Percentiles rank a stretch among this genome's conserved stretches.
Evolutionary conservation across 164 flowering plant species (phyloP).

Genomic region (Liriodendron chinense): DNA sequence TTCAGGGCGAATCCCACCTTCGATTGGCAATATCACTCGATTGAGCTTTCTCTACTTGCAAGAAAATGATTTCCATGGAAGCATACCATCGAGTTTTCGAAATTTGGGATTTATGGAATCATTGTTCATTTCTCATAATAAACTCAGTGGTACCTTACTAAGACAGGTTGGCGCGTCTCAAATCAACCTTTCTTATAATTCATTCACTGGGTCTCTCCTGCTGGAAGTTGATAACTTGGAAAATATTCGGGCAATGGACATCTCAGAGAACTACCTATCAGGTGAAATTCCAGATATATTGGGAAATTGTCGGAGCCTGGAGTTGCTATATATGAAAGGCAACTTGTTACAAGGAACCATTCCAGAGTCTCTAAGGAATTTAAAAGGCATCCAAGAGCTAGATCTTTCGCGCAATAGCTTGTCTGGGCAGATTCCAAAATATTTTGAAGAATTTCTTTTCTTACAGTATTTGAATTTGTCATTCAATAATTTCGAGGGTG

Average conservation of each 20-base stretch:
- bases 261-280: too few relatives aligned
- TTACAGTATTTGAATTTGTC: not conserved
- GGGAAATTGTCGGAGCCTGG: too few relatives aligned
- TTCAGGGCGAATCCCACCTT: not conserved
- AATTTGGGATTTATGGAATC: conserved; percentile 4
- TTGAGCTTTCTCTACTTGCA: not conserved
- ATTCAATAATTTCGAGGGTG: not conserved
- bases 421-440: not conserved
- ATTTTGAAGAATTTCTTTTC: not conserved
- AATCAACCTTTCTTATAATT: not conserved
- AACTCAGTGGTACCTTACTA: conserved; percentile 22
- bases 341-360: too few relatives aligned
- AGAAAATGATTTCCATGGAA: not conserved
- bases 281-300: too few relatives aligned
- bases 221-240: too few relatives aligned
- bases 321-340: too few relatives aligned
- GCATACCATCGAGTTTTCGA: conserved; percentile 6
- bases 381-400: not conserved
- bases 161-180: not conserved
- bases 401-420: conserved; percentile 4
- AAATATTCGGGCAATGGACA: too few relatives aligned
- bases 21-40: not conserved
- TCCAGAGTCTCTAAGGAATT: not conserved
- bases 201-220: not conserved
- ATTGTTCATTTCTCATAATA: conserved; percentile 11